A percentile compares a stretch with the other conserved stretches of the same genome.
phyloP scores from a whole-genome alignment of 495 filamentous ascomycete species.

The Aspergillus haitiensis region DNA sequence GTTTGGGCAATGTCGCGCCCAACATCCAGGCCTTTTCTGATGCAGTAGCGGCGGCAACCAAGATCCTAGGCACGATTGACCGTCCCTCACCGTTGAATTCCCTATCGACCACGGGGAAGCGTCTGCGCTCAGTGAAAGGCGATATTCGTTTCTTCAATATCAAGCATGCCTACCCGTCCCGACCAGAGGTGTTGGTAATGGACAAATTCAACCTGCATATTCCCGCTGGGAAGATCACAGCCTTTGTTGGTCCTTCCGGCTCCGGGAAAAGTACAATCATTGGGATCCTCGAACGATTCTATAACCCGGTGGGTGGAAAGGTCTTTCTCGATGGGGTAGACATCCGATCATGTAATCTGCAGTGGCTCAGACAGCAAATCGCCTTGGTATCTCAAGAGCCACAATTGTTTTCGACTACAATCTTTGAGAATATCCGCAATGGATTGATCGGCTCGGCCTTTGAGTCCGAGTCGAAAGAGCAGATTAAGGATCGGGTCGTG shows the following conservation, averaged over 20 bases:
- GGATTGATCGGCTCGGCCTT: conserved; percentile 82
- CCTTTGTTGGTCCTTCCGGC: conserved; percentile 83
- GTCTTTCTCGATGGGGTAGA: conserved; percentile 83
- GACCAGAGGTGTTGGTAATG: conserved; percentile 86
- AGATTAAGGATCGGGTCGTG: conserved; percentile 64
- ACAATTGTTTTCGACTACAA: conserved; percentile 73
- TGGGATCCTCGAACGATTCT: conserved; percentile 89
- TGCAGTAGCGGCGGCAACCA: conserved; percentile 75
- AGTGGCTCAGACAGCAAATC: conserved; percentile 89
- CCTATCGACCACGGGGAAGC: conserved; percentile 63
- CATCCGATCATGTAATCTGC: conserved; percentile 75
- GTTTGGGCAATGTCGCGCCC: conserved; percentile 83
- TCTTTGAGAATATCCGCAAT: conserved; percentile 83
- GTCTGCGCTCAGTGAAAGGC: conserved; percentile 67
- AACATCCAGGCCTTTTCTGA: conserved; percentile 81
- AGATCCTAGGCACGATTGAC: conserved; percentile 93
- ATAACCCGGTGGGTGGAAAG: conserved; percentile 79
- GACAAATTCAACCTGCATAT: conserved; percentile 73
- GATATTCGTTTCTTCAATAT: conserved; percentile 77
- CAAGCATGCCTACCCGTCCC: conserved; percentile 90
- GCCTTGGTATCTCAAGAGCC: conserved; percentile 82
- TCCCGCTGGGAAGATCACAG: conserved; percentile 82
- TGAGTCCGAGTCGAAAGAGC: conserved; percentile 61
- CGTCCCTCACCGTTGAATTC: conserved; percentile 82
- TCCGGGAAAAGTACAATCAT: conserved; percentile 92